A percentile compares a stretch with the other conserved stretches of the same genome.
Conservation (phyloP, 1,139 yeast species). For the Pichia sp. region DNA sequence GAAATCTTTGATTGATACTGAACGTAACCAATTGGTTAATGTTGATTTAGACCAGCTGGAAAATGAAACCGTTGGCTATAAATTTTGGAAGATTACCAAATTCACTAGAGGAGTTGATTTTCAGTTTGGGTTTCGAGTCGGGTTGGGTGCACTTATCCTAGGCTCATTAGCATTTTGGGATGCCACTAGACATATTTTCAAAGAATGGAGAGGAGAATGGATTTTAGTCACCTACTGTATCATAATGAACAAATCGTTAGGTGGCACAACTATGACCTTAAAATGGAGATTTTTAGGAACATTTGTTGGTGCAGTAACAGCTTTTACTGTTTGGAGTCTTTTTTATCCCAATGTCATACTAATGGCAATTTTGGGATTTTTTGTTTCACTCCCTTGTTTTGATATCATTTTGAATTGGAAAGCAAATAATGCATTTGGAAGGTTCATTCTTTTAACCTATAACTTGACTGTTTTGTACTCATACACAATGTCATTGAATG, state of each 20-base stretch:
- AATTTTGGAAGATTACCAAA: slow-evolving; percentile 43
- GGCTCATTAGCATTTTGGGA: slow-evolving; percentile 68
- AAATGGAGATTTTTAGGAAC: slow-evolving; percentile 77
- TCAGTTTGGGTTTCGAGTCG: slow-evolving; percentile 76
- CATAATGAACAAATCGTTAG: slow-evolving; percentile 83
- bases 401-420: slow-evolving; percentile 66
- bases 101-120: slow-evolving; percentile 57
- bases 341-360: slow-evolving; percentile 55
- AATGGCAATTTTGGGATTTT: slow-evolving; percentile 54
- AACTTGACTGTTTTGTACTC: slow-evolving; percentile 77
- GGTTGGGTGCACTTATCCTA: slow-evolving; percentile 66
- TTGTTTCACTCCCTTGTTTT: slow-evolving; percentile 62
- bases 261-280: slow-evolving; percentile 78
- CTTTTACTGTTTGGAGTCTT: slow-evolving; percentile 54
- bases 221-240: slow-evolving; percentile 74
- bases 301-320: slow-evolving; percentile 61
- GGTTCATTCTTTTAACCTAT: slow-evolving; percentile 72
- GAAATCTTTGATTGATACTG: slow-evolving; percentile 4
- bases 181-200: slow-evolving; percentile 48
- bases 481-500: slow-evolving; percentile 60
- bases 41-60: slow-evolving; percentile 3
- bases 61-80: slow-evolving; percentile 17
- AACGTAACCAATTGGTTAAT: slow-evolving; percentile 9
- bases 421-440: slow-evolving; percentile 57
- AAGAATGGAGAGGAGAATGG: slow-evolving; percentile 81